phyloP scores from a whole-genome alignment of 2,329 filamentous ascomycete genomes.

The Nothophoma quercina region DNA sequence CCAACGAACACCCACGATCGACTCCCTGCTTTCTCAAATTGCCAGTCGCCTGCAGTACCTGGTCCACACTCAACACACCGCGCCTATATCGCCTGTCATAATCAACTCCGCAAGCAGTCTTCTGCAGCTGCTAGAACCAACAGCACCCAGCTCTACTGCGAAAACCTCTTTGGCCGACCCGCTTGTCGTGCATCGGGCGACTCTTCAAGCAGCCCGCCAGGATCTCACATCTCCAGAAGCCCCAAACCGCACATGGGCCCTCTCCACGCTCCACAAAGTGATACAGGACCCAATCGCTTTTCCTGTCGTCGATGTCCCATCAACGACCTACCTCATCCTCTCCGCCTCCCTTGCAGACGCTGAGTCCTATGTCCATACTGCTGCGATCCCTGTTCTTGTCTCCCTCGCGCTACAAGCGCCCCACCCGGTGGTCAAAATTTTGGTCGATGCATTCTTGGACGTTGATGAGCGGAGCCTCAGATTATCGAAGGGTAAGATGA shows the following conservation, averaged over 20 bases:
- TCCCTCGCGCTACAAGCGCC: slow-evolving; percentile 69
- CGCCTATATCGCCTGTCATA: slow-evolving; percentile 28
- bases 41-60: slow-evolving; percentile 35
- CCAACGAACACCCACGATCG: slow-evolving; percentile 37
- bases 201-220: slow-evolving; percentile 29
- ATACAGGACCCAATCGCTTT: slow-evolving; percentile 60
- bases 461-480: slow-evolving; percentile 56
- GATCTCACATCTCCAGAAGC: slow-evolving; percentile 46
- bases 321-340: slow-evolving; percentile 69
- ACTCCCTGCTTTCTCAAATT: slow-evolving; percentile 19
- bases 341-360: slow-evolving; percentile 69
- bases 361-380: slow-evolving; percentile 75
- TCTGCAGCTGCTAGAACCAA: slow-evolving; percentile 63
- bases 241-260: slow-evolving; percentile 48
- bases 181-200: slow-evolving; percentile 56
- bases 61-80: slow-evolving; percentile 12
- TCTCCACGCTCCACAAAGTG: slow-evolving; percentile 51
- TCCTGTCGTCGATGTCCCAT: slow-evolving; percentile 70
- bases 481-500: slow-evolving; percentile 20
- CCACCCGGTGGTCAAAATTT: slow-evolving; percentile 66
- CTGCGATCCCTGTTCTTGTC: slow-evolving; percentile 71
- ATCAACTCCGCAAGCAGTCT: slow-evolving; percentile 37
- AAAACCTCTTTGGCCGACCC: slow-evolving; percentile 42
- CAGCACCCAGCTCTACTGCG: slow-evolving; percentile 52
- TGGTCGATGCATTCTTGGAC: slow-evolving; percentile 74